Percentiles rank a stretch among this genome's conserved stretches.
Evolutionary conservation across 306 rosid species (phyloP).

Genomic region (Vachellia pachyceras): DNA sequence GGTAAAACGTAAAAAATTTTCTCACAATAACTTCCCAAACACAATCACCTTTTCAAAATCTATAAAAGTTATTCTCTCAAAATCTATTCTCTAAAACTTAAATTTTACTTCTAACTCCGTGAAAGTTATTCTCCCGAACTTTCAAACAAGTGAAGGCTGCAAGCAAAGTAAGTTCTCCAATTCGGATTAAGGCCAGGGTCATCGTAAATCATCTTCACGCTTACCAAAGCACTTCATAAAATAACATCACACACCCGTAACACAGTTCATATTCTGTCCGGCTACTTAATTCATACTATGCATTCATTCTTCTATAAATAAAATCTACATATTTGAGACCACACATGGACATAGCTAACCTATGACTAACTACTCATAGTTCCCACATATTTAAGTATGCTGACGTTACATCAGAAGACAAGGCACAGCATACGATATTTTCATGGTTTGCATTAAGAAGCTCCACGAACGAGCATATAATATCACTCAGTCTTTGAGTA

Average conservation of each 20-base stretch:
- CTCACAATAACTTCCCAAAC: too few species aligned
- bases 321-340: background rate
- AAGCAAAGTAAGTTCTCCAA: too few species aligned
- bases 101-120: too few species aligned
- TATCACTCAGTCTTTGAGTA: slow-evolving; percentile 46
- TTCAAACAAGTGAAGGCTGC: too few species aligned
- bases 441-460: background rate
- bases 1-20: too few species aligned
- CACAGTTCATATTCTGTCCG: background rate
- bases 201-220: too few species aligned
- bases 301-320: background rate
- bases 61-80: too few species aligned
- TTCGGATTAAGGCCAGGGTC: too few species aligned
- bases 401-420: background rate
- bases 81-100: too few species aligned
- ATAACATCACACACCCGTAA: background rate
- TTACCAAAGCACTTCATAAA: background rate
- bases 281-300: background rate
- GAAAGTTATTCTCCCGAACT: too few species aligned
- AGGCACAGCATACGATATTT: background rate
- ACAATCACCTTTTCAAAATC: too few species aligned
- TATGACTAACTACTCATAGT: background rate
- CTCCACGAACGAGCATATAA: slow-evolving; percentile 12
- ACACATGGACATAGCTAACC: background rate
- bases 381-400: background rate